These are phyloP conservation scores for Pichia occidentalis DNA, from an alignment of 805 yeast species.

Conservation along the genomic window DNA sequence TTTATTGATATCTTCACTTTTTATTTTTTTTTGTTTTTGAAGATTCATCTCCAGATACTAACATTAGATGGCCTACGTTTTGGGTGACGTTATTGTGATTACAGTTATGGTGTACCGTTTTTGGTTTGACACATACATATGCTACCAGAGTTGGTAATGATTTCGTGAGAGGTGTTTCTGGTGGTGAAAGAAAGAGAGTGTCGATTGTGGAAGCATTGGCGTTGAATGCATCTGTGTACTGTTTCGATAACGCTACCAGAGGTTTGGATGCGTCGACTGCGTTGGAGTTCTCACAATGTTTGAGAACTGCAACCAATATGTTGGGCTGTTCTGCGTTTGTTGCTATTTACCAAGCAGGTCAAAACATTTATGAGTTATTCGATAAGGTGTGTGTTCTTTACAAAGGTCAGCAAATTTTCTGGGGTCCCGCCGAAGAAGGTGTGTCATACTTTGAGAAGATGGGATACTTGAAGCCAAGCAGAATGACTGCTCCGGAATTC, in stretches of 20 bases:
- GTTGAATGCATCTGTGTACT: constrained; percentile 54
- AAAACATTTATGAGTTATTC: constrained; percentile 56
- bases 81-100: not conserved
- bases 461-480: constrained; percentile 41
- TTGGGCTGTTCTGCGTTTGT: constrained; percentile 14
- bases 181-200: constrained; percentile 83
- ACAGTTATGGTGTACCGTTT: constrained; percentile 21
- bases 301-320: constrained; percentile 35
- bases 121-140: constrained; percentile 55
- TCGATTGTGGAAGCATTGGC: constrained; percentile 74
- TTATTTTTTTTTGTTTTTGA: not conserved
- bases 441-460: constrained; percentile 51
- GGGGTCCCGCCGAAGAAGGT: constrained; percentile 52
- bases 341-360: constrained; percentile 47
- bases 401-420: constrained; percentile 56
- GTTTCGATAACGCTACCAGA: constrained; percentile 82
- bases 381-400: constrained; percentile 58
- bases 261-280: constrained; percentile 86
- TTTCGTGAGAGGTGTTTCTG: constrained; percentile 58
- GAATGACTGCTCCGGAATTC: constrained; percentile 24
- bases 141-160: constrained; percentile 42
- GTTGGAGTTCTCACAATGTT: constrained; percentile 60
- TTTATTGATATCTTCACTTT: too few species aligned
- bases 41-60: constrained; percentile 1
- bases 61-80: not conserved